phyloP scores from a whole-genome alignment of 2,329 filamentous ascomycete genomes.

The Didymella exigua region DNA sequence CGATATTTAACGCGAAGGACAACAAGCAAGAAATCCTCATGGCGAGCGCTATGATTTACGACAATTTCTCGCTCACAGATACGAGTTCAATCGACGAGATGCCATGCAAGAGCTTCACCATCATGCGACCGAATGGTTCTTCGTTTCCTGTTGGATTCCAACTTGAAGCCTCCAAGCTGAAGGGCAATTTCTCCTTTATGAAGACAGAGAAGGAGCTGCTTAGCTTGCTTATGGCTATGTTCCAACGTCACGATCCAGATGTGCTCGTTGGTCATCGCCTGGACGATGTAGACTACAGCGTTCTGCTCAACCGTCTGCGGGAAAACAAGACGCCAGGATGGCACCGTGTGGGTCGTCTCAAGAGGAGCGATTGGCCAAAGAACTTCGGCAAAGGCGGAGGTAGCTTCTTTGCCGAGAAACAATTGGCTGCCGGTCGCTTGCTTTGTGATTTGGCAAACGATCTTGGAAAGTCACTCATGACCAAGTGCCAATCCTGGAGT shows the following conservation, averaged over 20 bases:
- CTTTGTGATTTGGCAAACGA: slow-evolving; percentile 96
- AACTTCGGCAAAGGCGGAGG: slow-evolving; percentile 84
- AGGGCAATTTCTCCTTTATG: slow-evolving; percentile 77
- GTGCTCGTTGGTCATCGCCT: slow-evolving; percentile 92
- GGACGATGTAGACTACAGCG: slow-evolving; percentile 96
- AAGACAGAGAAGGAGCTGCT: slow-evolving; percentile 85
- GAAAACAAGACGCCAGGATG: slow-evolving; percentile 92
- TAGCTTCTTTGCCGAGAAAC: slow-evolving; percentile 91
- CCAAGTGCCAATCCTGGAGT: slow-evolving; percentile 97
- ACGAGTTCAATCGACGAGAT: slow-evolving; percentile 88
- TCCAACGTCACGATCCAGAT: slow-evolving; percentile 89
- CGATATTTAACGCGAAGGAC: slow-evolving; percentile 83
- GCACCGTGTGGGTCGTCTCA: slow-evolving; percentile 89
- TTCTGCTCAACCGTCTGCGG: slow-evolving; percentile 82
- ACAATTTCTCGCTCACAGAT: slow-evolving; percentile 84
- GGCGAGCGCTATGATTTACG: slow-evolving; percentile 90
- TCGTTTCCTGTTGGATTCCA: slow-evolving; percentile 89
- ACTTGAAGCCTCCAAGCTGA: slow-evolving; percentile 72
- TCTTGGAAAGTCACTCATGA: slow-evolving; percentile 95
- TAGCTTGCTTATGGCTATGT: slow-evolving; percentile 84
- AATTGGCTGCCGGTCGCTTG: slow-evolving; percentile 84
- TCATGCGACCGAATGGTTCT: slow-evolving; percentile 79
- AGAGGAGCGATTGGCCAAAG: slow-evolving; percentile 82
- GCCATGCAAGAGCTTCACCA: slow-evolving; percentile 86
- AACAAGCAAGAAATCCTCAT: slow-evolving; percentile 97